Base-by-base conservation (phyloP, 2,329 filamentous ascomycete species). In the Fusarium circinatum region DNA sequence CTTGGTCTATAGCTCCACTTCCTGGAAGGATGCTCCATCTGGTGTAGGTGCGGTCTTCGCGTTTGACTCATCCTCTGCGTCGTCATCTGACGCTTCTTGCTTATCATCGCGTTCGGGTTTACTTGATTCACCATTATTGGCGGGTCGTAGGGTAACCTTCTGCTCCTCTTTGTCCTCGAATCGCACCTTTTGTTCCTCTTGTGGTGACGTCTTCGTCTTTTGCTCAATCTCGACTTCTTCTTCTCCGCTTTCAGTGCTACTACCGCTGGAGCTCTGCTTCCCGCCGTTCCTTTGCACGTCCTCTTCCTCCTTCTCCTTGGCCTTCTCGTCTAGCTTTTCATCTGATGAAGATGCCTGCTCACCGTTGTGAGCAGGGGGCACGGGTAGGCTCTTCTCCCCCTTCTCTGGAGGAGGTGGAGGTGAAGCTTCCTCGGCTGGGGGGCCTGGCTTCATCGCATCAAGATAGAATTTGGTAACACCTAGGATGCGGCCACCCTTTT, bases 381-480 rank as follows among this genome's bases (percentile, higher is more conserved):
- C 71, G 51, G 62, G 83, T 76, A 68, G 80, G 74, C 69, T 71
- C 65, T 77, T 77, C 38, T 83, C 80, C 71, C 58, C 73, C 42
- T 83, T 85, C 47, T 84, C 76, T 47, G 80, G 76, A 11, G 80
- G 73, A 13, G 80, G 74, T 6, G 78, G 49, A 24, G 70, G 72
- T 26, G 73, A 62, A 22, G 80, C 76, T 60, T 84, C 81, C 57
- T 85, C 82, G 68, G 75, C 78, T 14, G 79, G 79, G 14, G 85
- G 85, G 0, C 84, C 84, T 10, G 86, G 85, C 45, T 86, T 83
- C 76, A 89, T 83, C 30, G 96, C 96, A 80, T 98, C 95, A 38
- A 99, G 88, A 82, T 99, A 99, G 84, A 98, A 99, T 76, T 95
- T 95, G 77, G 96, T 92, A 36, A 98, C 96, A 56, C 96, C 95